These are phyloP conservation scores for Inosperma sp. DNA, from an alignment of 768 basidiomycete genomes.

Conservation along the genomic window DNA sequence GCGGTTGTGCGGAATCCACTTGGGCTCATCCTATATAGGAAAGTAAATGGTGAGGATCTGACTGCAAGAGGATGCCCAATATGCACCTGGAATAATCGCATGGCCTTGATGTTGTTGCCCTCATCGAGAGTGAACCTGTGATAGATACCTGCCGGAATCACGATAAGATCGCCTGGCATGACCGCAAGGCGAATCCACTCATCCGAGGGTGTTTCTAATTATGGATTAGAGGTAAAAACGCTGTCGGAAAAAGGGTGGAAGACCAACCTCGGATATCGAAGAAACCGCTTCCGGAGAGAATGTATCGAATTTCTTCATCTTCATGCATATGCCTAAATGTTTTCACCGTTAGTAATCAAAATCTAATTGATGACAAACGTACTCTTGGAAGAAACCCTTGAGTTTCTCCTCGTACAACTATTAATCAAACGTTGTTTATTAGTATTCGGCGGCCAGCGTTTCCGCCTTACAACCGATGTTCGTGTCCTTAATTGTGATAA, in stretches of 20 bases:
- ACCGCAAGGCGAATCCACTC: constrained; percentile 81
- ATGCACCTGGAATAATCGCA: constrained; percentile 78
- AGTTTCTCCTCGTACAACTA: constrained; percentile 73
- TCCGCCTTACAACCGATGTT: neutral
- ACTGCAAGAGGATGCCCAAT: neutral
- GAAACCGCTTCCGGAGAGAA: constrained; percentile 82
- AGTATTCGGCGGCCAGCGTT: too few species aligned
- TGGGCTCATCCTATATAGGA: constrained; percentile 72
- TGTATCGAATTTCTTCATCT: constrained; percentile 92
- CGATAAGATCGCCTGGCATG: constrained; percentile 74
- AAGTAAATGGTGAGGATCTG: neutral
- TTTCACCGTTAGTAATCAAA: neutral
- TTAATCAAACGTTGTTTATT: neutral
- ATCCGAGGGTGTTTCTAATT: constrained; percentile 57
- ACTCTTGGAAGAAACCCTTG: constrained; percentile 83
- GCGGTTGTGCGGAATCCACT: constrained; percentile 80
- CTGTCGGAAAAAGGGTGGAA: neutral
- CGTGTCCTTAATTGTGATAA: neutral
- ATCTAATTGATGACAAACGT: constrained; percentile 21
- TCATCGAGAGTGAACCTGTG: constrained; percentile 92
- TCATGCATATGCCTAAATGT: constrained; percentile 80
- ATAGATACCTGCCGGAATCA: constrained; percentile 88
- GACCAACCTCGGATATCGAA: constrained; percentile 83
- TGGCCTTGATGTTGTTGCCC: constrained; percentile 63
- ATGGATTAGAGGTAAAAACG: neutral